These are phyloP conservation scores for Evernia prunastri DNA, from an alignment of 495 filamentous ascomycete species.

Conservation along the genomic window DNA sequence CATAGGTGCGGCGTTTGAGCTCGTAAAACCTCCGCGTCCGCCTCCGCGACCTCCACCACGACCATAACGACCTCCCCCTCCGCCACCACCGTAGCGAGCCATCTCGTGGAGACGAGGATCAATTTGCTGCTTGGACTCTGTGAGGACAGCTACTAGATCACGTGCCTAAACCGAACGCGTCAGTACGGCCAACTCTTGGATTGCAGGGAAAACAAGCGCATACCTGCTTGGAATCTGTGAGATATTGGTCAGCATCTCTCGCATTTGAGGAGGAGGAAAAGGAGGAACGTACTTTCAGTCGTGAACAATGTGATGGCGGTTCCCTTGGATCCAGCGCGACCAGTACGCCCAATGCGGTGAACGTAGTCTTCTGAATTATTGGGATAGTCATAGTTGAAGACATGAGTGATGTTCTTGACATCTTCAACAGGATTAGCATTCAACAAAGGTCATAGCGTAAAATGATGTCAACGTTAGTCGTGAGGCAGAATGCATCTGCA, in stretches of 20 bases:
- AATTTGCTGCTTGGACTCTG: slow-evolving; percentile 97
- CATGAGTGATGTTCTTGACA: slow-evolving; percentile 99
- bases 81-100: slow-evolving; percentile 85
- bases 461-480: slow-evolving; percentile 35
- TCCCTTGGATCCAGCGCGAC: slow-evolving; percentile 82
- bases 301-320: slow-evolving; percentile 93
- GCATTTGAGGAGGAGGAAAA: slow-evolving; percentile 7
- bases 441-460: slow-evolving; percentile 32
- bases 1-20: slow-evolving; percentile 57
- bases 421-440: slow-evolving; percentile 91
- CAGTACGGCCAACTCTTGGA: background rate
- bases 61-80: slow-evolving; percentile 61
- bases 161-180: slow-evolving; percentile 57
- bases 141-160: slow-evolving; percentile 86
- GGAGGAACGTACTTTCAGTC: slow-evolving; percentile 78
- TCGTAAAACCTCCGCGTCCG: slow-evolving; percentile 52
- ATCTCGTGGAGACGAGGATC: slow-evolving; percentile 94
- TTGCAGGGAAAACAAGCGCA: background rate
- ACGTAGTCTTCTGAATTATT: slow-evolving; percentile 99
- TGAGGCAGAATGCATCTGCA: slow-evolving; percentile 56
- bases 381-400: slow-evolving; percentile 99
- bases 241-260: slow-evolving; percentile 30
- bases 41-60: slow-evolving; percentile 62
- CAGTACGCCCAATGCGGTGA: slow-evolving; percentile 92
- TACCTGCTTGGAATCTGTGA: slow-evolving; percentile 73